These are phyloP conservation scores for Daldinia grandis DNA, from an alignment of 495 filamentous ascomycete species.

Conservation along the genomic window DNA sequence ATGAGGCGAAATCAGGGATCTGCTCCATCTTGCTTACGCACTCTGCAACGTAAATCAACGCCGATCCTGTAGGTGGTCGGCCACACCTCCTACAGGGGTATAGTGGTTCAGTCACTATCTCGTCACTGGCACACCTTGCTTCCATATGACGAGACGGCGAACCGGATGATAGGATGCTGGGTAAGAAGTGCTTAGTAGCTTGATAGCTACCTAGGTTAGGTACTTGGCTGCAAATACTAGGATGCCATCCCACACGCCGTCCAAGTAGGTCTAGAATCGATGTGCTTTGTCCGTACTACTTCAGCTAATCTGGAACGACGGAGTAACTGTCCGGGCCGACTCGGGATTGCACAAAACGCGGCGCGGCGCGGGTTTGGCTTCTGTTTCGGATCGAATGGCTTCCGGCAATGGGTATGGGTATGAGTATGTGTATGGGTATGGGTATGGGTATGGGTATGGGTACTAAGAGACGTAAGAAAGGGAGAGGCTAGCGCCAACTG, in stretches of 20 bases:
- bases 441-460: too few relatives aligned
- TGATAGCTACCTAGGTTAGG: background rate
- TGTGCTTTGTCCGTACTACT: background rate
- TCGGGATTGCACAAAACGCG: background rate
- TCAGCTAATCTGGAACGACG: background rate
- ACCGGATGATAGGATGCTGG: background rate
- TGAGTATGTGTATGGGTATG: too few relatives aligned
- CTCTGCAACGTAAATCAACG: slow-evolving; percentile 27
- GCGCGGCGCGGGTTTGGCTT: slow-evolving; percentile 1
- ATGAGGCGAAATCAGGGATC: slow-evolving; percentile 9
- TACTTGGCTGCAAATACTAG: background rate
- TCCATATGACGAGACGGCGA: background rate
- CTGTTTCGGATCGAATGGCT: slow-evolving; percentile 12
- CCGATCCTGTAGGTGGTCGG: slow-evolving; percentile 14
- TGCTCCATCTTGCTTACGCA: slow-evolving; percentile 33
- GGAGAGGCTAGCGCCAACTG: background rate
- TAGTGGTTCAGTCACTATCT: slow-evolving; percentile 6
- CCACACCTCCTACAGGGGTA: background rate
- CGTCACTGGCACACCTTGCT: slow-evolving; percentile 23
- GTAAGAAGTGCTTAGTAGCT: background rate
- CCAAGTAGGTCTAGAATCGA: background rate
- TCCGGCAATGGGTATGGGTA: background rate
- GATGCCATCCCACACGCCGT: background rate
- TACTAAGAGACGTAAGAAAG: too few relatives aligned
- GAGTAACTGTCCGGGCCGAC: background rate